Conservation (phyloP, 139 green algal genomes). For the Chlorella vulgaris region DNA sequence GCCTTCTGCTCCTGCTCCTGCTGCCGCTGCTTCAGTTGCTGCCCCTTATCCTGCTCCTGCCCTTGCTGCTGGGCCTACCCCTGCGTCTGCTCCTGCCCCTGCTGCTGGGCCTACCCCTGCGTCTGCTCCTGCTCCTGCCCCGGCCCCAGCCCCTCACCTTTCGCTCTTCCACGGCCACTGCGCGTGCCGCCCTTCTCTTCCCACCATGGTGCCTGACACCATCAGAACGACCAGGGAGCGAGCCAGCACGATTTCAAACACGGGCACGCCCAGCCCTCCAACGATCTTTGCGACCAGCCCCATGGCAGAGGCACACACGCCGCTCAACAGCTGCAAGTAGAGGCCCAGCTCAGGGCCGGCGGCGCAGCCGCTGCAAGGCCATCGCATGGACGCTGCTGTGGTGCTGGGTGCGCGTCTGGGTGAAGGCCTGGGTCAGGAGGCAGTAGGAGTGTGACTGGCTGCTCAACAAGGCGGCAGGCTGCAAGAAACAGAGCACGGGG, state of each 20-base stretch:
- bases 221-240: constrained; percentile 24
- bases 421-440: background rate
- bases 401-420: background rate
- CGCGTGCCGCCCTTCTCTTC: background rate
- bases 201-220: constrained; percentile 13
- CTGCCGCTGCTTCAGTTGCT: background rate
- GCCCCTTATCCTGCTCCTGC: background rate
- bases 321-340: background rate
- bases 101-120: too few species aligned
- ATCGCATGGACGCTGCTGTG: background rate
- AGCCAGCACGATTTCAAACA: constrained; percentile 36
- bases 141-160: background rate
- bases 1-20: too few species aligned
- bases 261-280: constrained; percentile 8
- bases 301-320: background rate
- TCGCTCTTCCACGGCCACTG: constrained; percentile 10
- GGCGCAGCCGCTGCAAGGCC: background rate
- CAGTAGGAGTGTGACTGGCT: too few species aligned
- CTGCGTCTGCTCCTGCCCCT: too few species aligned
- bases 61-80: too few species aligned
- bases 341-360: background rate
- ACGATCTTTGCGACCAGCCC: background rate
- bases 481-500: too few species aligned
- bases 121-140: too few species aligned
- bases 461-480: too few species aligned